Evolutionary conservation across 768 basidiomycete species (phyloP).

Genomic region (Lentinula sp.): DNA sequence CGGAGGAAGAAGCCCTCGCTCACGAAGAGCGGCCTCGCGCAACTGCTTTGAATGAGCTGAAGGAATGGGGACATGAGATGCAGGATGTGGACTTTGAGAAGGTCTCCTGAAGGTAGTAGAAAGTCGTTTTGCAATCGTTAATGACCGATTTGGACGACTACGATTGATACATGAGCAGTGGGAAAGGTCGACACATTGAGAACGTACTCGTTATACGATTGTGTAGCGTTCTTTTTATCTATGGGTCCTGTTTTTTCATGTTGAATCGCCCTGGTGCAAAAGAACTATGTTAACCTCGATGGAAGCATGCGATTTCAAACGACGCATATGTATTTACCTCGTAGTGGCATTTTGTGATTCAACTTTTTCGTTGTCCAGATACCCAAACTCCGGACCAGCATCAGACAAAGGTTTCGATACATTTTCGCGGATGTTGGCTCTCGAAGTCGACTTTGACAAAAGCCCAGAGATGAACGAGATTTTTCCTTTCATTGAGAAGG

Average conservation of each 20-base stretch:
- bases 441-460: constrained; percentile 12
- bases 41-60: constrained; percentile 22
- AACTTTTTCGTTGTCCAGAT: not conserved
- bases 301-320: not conserved
- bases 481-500: constrained; percentile 18
- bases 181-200: not conserved
- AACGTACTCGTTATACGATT: not conserved
- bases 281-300: not conserved
- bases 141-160: not conserved
- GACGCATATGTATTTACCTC: not conserved
- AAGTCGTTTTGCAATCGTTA: not conserved
- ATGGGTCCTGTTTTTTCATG: not conserved
- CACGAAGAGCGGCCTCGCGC: constrained; percentile 54
- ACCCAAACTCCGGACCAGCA: not conserved
- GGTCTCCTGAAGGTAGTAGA: constrained; percentile 16
- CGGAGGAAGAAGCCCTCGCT: constrained; percentile 52
- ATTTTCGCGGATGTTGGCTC: constrained; percentile 4
- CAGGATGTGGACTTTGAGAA: constrained; percentile 10
- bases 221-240: not conserved
- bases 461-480: constrained; percentile 13
- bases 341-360: not conserved
- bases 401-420: not conserved
- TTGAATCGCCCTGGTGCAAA: not conserved
- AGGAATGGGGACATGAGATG: constrained; percentile 14
- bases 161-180: not conserved